Conservation (phyloP, 2,329 filamentous ascomycete species). For the Lachnellula suecica region DNA sequence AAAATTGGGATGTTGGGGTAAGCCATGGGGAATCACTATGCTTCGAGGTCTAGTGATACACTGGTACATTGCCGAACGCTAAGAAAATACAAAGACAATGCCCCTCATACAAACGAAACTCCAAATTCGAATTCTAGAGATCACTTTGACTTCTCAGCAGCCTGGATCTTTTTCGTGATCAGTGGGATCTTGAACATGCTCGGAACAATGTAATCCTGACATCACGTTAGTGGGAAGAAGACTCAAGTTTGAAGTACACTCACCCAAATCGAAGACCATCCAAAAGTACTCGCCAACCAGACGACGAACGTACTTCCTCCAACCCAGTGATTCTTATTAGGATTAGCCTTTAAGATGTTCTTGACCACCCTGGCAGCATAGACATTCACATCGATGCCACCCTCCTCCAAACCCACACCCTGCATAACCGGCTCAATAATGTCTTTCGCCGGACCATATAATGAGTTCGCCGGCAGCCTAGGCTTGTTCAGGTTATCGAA, state of each 20-base stretch:
- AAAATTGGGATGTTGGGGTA: no score
- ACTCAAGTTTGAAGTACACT: not conserved
- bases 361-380: conserved; percentile 22
- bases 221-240: not conserved
- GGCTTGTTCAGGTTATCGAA: conserved; percentile 19
- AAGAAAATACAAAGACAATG: not conserved
- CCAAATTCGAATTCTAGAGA: not conserved
- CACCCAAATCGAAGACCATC: conserved; percentile 19
- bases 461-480: conserved; percentile 15
- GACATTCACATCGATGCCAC: conserved; percentile 11
- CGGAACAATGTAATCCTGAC: conserved; percentile 6
- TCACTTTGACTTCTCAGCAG: conserved; percentile 4
- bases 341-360: conserved; percentile 22
- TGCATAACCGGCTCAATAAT: conserved; percentile 14
- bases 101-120: not conserved
- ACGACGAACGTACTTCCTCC: conserved; percentile 14
- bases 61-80: not conserved
- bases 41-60: no score
- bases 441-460: conserved; percentile 20
- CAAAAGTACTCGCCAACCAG: conserved; percentile 21
- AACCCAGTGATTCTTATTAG: conserved; percentile 19
- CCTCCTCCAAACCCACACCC: conserved; percentile 3
- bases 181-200: not conserved
- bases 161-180: conserved; percentile 9
- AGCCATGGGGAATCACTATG: no score